phyloP scores from a whole-genome alignment of 2,329 filamentous ascomycete genomes.

The Neonectria coccinea region DNA sequence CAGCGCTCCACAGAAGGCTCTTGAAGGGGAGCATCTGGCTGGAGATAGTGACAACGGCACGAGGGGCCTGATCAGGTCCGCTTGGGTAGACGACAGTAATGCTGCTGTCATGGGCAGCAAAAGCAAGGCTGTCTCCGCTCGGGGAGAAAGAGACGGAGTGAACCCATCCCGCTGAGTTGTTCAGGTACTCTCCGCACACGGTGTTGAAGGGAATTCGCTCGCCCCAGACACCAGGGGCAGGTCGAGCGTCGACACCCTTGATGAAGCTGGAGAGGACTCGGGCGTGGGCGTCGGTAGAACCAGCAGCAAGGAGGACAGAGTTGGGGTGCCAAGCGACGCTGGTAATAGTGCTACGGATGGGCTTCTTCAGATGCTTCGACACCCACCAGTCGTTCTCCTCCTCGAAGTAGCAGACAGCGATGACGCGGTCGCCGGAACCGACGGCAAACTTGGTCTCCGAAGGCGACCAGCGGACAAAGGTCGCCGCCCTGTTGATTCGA shows the following conservation, averaged over 20 bases:
- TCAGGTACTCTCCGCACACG: slow-evolving; percentile 95
- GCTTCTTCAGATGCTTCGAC: slow-evolving; percentile 99
- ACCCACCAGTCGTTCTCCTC: slow-evolving; percentile 99
- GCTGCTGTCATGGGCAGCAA: slow-evolving; percentile 94
- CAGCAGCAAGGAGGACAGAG: slow-evolving; percentile 92
- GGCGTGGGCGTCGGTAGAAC: slow-evolving; percentile 97
- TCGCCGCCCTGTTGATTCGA: slow-evolving; percentile 95
- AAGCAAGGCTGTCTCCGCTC: slow-evolving; percentile 91
- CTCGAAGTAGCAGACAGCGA: slow-evolving; percentile 98
- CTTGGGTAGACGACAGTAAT: slow-evolving; percentile 96
- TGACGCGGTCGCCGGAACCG: slow-evolving; percentile 93
- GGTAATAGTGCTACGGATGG: slow-evolving; percentile 96
- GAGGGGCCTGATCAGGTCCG: slow-evolving; percentile 88
- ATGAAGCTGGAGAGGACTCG: slow-evolving; percentile 95
- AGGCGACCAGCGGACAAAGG: slow-evolving; percentile 96
- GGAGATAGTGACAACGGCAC: slow-evolving; percentile 88
- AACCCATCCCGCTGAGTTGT: slow-evolving; percentile 97
- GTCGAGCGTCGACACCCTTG: slow-evolving; percentile 90
- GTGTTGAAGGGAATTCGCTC: slow-evolving; percentile 98
- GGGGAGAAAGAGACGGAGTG: slow-evolving; percentile 95
- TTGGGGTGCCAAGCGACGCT: slow-evolving; percentile 97
- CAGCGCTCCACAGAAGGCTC: slow-evolving; percentile 90
- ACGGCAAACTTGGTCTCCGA: slow-evolving; percentile 98
- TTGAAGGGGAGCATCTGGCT: slow-evolving; percentile 94
- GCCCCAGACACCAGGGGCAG: slow-evolving; percentile 90